Evolutionary conservation across 345 rosid genomes (phyloP), one percentile per base, ranked within the genome.

Genomic region (Kernera saxatilis): DNA sequence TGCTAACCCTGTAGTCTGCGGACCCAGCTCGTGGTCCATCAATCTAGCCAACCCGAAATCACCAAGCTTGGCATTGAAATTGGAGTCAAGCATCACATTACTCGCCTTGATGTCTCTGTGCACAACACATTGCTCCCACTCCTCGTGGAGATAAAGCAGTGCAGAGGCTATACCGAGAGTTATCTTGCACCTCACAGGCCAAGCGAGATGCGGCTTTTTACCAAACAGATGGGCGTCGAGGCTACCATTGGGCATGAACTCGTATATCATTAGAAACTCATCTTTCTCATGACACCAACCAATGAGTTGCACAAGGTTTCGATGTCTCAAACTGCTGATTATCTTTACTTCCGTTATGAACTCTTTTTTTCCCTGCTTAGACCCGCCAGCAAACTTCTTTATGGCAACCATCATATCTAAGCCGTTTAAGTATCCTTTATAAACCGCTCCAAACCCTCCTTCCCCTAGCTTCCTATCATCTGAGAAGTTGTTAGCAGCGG

Each of bases 171-270:
- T 14, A 0, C 87, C 92, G 0, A 63, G 69, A 6, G 83, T 61
- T 32, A 86, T 82, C 41, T 53, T 78, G 70, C 75, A 84, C 64
- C 90, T 75, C 1, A 44, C 53, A 17, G 64, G 30, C 92, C 94
- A 88, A 14, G 70, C 1, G 2, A 88, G 82, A 49, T 63, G 70
- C 2, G 12, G 36, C 23, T 52, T 83, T 13, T 60, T 59, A 27
- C 82, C 81, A 5, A 84, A 90, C 2, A 88, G 77, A 48, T 88
- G 94, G 0, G 67, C 40, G 27, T 88, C 86, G 1, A 86, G 86
- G 69, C 88, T 88, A 3, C 92, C 82, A 32, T 90, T 85, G 6
- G 85, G 84, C 94, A 90, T 84, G 80, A 85, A 83, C 77, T 90
- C 94, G 3, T 86, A 88, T 0, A 85, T 81, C 18, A 91, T 83